Base-by-base conservation (phyloP, 2,329 filamentous ascomycete genomes). In the Ophiostoma piceae region DNA sequence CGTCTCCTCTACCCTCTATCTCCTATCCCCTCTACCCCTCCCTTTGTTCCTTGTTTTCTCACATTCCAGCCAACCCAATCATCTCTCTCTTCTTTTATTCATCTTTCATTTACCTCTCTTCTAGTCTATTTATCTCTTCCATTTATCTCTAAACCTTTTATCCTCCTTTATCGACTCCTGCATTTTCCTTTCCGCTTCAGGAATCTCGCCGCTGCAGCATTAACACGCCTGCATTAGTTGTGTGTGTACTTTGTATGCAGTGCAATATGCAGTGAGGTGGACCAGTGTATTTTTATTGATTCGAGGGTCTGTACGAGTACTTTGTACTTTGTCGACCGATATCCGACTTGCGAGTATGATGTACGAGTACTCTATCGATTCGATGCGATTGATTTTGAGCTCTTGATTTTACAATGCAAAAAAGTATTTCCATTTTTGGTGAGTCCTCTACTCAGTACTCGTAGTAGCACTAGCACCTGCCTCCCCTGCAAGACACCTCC, bases 161-260 rank as follows among this genome's bases (percentile, higher is more conserved):
- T 60, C 5, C 43, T 57, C 11, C n/a, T 43, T 67, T 22, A 19
- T 54, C 43, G 6, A 35, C 51, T 26, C 39, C 41, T 69, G 39
- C 32, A 54, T 43, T 67, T 65, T 41, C 39, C 35, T 69, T 69
- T 69, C 70, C 68, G 16, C 35, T 69, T 69, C 70, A 66, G 68
- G 70, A 69, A 71, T 71, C 70, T 68, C 29, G 64, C 70, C 70
- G 70, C 22, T 67, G 47, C 41, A 67, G 62, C 57, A 57, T 57
- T 70, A 43, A 68, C 62, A 69, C 69, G 51, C 67, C 69, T 70
- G 66, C 69, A 66, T 70, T 70, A 70, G 69, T 62, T 62, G 26
- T 62, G 57, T 32, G 62, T 65, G 35, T 62, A 62, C 12, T 16
- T 1, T 39, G 35, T 65, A 39, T 8, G 3, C 32, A 26, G 26